Percentiles rank a stretch among this genome's conserved stretches.
phyloP scores from a whole-genome alignment of 257 asterid species.

The Dorcoceras hygrometricum region DNA sequence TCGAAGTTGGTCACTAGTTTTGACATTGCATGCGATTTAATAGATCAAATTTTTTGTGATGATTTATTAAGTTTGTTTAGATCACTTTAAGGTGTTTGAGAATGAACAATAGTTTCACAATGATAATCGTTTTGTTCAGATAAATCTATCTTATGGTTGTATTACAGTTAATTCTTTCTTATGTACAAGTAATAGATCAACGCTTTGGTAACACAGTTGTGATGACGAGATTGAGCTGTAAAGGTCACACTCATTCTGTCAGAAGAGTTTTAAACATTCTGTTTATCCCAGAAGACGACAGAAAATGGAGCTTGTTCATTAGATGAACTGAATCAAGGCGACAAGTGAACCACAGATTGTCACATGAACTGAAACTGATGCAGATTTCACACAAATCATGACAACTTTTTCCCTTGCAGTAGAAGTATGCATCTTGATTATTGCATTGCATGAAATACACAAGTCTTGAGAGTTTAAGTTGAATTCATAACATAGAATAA shows the following conservation, averaged over 20 bases:
- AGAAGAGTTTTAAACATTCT: background rate
- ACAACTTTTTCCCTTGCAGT: background rate
- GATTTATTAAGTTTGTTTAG: no score
- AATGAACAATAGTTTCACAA: background rate
- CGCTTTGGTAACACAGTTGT: no score
- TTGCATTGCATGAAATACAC: background rate
- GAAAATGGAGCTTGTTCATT: background rate
- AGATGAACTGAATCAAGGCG: background rate
- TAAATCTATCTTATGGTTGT: background rate
- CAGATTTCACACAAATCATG: background rate
- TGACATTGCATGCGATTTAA: background rate
- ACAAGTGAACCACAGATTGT: background rate
- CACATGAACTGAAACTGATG: background rate
- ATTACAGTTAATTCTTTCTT: background rate
- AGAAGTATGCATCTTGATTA: background rate
- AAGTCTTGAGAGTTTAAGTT: no score
- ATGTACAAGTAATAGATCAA: background rate
- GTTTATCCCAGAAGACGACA: no score
- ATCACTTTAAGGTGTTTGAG: no score
- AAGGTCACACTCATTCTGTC: background rate
- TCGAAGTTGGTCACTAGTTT: background rate
- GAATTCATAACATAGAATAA: slow-evolving; percentile 11
- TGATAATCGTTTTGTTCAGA: background rate
- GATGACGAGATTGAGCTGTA: background rate
- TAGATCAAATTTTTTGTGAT: no score